Evolutionary conservation across 768 basidiomycete genomes (phyloP), one percentile per base, ranked within the genome.

Genomic region (Tylopilus sp.): DNA sequence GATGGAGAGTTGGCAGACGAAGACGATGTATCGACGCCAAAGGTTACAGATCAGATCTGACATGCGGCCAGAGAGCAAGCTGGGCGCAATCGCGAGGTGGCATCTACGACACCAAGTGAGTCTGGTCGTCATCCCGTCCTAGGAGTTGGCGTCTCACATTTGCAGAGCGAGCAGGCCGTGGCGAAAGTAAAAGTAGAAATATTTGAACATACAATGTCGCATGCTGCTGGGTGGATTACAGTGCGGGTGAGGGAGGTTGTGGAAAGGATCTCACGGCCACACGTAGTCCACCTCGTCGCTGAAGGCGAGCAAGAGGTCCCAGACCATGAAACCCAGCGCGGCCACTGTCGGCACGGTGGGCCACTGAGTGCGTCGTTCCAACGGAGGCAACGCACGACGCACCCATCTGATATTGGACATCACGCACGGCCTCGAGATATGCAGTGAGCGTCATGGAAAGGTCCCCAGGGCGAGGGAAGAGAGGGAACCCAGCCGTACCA

Each of bases 221-320:
- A 53, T 62, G 15, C 60, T 62, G 41, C 21, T 11, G 28, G 17
- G 25, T 35, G 31, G 36, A 42, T 41, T 12, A 18, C 25, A 23
- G n/a, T 17, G 4, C 9, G 35, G 7, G 17, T 6, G 17, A n/a
- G 35, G n/a, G n/a, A 18, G 3, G 11, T 11, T 17, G 15, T 7
- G 33, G 22, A 13, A 3, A 39, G 12, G 23, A 21, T 8, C 40
- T 56, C 42, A 73, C 71, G 55, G 57, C 70, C 72, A 72, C 15
- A 70, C 42, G 22, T 62, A 57, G 30, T 63, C 64, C 1, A 62
- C 53, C 41, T 71, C 71, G 10, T 52, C 59, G 20, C 51, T 57
- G 31, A 64, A 53, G 4, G 60, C 62, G 36, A 64, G 46, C 4
- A 69, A 17, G 12, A 57, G 44, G 22, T 72, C 71, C 51, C 64